Conservation (phyloP, 1,284 basidiomycete species). For the Schizophyllum commune region DNA sequence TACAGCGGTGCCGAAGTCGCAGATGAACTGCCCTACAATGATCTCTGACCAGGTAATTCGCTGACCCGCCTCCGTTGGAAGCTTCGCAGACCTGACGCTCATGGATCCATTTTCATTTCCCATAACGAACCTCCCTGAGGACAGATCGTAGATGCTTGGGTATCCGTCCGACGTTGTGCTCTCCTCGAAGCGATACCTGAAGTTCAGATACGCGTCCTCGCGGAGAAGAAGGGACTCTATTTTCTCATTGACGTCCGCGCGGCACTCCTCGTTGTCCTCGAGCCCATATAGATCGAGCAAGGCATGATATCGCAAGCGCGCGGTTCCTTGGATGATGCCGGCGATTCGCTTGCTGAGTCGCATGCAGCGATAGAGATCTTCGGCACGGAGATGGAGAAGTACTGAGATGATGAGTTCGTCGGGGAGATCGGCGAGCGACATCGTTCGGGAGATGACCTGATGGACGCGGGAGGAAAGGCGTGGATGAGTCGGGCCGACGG, state of each 20-base stretch:
- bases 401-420: neutral
- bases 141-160: neutral
- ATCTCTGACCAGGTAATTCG: neutral
- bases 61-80: neutral
- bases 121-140: neutral
- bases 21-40: neutral
- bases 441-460: neutral
- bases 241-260: neutral
- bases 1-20: neutral
- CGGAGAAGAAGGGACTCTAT: neutral
- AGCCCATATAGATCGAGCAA: neutral
- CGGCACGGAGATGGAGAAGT: neutral
- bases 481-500: too few species aligned
- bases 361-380: neutral
- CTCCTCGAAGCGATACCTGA: neutral
- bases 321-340: neutral
- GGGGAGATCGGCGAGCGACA: neutral
- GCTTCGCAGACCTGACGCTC: neutral
- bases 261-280: neutral
- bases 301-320: neutral
- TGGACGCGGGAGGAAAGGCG: too few species aligned
- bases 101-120: neutral
- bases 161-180: neutral
- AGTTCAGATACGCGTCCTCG: neutral
- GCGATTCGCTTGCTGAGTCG: neutral